These are phyloP conservation scores for Calocera viscosa DNA, from an alignment of 768 basidiomycete genomes.

Conservation along the genomic window DNA sequence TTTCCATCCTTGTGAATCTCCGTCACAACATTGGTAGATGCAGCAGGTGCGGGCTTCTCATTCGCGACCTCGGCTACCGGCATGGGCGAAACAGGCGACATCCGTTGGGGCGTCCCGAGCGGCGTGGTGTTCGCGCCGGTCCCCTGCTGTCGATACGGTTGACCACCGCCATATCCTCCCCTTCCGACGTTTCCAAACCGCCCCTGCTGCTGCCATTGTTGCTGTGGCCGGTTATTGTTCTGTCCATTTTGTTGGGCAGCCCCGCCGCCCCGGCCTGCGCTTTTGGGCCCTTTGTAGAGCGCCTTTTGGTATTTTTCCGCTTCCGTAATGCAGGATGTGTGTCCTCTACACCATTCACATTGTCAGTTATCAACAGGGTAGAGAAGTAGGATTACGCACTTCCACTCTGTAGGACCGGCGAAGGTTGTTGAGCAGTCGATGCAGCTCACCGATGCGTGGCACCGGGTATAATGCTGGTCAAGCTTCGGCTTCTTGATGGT, in stretches of 20 bases:
- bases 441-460: constrained; percentile 60
- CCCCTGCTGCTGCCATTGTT: neutral
- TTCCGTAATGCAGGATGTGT: constrained; percentile 77
- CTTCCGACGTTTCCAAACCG: constrained; percentile 16
- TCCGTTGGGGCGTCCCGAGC: constrained; percentile 48
- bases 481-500: constrained; percentile 90
- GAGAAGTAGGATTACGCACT: constrained; percentile 25
- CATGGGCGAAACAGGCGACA: constrained; percentile 30
- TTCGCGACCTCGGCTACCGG: neutral
- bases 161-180: constrained; percentile 17
- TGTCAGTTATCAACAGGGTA: neutral
- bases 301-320: constrained; percentile 88
- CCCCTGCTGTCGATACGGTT: constrained; percentile 20
- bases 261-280: neutral
- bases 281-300: constrained; percentile 68
- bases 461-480: constrained; percentile 54
- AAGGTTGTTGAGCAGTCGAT: constrained; percentile 86
- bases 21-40: neutral
- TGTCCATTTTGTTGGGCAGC: neutral
- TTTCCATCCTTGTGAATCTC: constrained; percentile 2
- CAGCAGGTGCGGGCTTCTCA: neutral
- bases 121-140: constrained; percentile 65
- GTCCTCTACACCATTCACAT: constrained; percentile 17
- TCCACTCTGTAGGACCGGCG: constrained; percentile 60
- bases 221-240: neutral